These are phyloP conservation scores for Lotus japonicus DNA, from an alignment of 306 rosid species.

Conservation along the genomic window DNA sequence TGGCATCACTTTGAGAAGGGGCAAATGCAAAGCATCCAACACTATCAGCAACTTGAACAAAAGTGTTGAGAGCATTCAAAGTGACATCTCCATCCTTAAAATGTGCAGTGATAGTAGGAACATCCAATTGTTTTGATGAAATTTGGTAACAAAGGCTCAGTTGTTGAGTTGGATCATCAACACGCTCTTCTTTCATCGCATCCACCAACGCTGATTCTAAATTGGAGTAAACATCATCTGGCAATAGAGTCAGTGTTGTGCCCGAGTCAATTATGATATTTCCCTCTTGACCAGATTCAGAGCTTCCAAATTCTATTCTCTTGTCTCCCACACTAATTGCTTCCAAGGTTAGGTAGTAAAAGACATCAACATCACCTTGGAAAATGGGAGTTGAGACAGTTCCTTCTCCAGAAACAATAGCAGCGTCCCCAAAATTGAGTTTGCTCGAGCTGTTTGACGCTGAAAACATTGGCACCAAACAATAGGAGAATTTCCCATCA, in stretches of 20 bases:
- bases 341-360: constrained; percentile 9
- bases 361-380: fast-evolving
- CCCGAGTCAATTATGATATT: constrained; percentile 43
- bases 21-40: constrained; percentile 42
- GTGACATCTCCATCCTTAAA: constrained; percentile 33
- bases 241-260: constrained; percentile 25
- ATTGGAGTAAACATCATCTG: neutral
- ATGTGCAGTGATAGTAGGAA: constrained; percentile 28
- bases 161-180: neutral
- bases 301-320: neutral
- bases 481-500: constrained; percentile 42
- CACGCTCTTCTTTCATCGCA: neutral
- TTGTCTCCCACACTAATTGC: neutral
- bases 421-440: constrained; percentile 17
- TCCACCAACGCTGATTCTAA: constrained; percentile 16
- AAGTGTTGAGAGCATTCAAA: constrained; percentile 23
- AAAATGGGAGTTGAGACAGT: constrained; percentile 7
- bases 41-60: constrained; percentile 4
- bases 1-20: fast-evolving
- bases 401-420: neutral
- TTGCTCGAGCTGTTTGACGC: neutral
- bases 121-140: neutral
- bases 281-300: neutral
- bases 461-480: constrained; percentile 21
- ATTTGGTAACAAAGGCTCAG: constrained; percentile 26